Evolutionary conservation across 306 rosid species (phyloP).

Genomic region (Acacia melanoxylon): DNA sequence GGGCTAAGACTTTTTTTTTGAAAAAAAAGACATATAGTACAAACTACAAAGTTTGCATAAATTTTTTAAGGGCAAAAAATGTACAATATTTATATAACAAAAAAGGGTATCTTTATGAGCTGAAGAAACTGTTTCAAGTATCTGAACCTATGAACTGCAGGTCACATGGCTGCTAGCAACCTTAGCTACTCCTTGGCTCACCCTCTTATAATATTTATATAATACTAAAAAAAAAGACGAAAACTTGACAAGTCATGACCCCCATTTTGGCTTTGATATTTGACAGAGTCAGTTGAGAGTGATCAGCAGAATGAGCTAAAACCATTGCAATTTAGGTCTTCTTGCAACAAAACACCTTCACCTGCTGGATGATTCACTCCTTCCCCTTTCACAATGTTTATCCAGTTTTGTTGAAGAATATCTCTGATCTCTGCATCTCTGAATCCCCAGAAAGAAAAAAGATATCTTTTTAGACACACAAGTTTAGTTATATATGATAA

Average conservation of each 20-base stretch:
- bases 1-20: background rate
- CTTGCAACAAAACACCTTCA: constrained; percentile 50
- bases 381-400: constrained; percentile 55
- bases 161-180: no score
- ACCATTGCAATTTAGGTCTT: constrained; percentile 64
- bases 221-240: background rate
- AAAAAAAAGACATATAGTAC: background rate
- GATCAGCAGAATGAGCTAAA: constrained; percentile 52
- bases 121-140: no score
- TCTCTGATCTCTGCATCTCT: constrained; percentile 70
- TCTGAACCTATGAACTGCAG: no score
- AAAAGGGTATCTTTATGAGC: no score
- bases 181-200: no score
- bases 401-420: constrained; percentile 60
- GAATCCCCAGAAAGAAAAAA: background rate
- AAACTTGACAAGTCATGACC: background rate
- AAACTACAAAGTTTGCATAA: background rate
- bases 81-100: background rate
- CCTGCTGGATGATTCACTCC: constrained; percentile 44
- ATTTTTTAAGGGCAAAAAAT: background rate
- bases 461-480: background rate
- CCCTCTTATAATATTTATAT: background rate
- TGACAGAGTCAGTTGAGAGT: constrained; percentile 33
- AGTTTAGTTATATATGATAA: background rate
- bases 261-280: constrained; percentile 8